These are phyloP conservation scores for Teunomyces funiuensis DNA, from an alignment of 805 yeast genomes.

Conservation along the genomic window DNA sequence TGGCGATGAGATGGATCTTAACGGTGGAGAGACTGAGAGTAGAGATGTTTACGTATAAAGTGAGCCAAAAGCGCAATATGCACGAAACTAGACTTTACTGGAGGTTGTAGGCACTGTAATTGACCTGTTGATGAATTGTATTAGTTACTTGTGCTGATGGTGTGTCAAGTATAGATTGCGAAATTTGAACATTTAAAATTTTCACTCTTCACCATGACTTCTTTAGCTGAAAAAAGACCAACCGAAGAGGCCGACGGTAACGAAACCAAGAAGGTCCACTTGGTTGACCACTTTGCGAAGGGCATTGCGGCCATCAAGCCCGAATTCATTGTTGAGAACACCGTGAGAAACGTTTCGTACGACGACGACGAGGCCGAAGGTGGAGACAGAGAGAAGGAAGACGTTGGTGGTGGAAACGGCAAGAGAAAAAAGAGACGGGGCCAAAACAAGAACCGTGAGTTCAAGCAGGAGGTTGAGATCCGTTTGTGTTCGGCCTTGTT, in stretches of 20 bases:
- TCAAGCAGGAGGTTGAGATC: constrained; percentile 66
- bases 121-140: background rate
- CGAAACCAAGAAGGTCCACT: constrained; percentile 20
- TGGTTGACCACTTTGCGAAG: constrained; percentile 32
- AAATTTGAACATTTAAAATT: background rate
- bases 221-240: constrained; percentile 15
- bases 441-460: constrained; percentile 80
- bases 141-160: no score
- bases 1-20: constrained; percentile 1
- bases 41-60: no score
- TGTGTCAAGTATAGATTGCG: background rate
- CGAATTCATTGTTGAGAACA: constrained; percentile 58
- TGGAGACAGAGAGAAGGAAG: constrained; percentile 36
- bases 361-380: constrained; percentile 48
- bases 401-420: constrained; percentile 29
- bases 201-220: constrained; percentile 5
- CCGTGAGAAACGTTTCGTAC: constrained; percentile 40
- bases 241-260: constrained; percentile 15
- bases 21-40: no score
- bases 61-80: no score
- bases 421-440: constrained; percentile 60
- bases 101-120: no score
- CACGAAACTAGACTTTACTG: no score
- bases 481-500: constrained; percentile 64
- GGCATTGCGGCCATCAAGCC: constrained; percentile 79